Evolutionary conservation across 2,329 filamentous ascomycete species (phyloP), one percentile per base, ranked within the genome.

Genomic region (Colletotrichum falcatum): DNA sequence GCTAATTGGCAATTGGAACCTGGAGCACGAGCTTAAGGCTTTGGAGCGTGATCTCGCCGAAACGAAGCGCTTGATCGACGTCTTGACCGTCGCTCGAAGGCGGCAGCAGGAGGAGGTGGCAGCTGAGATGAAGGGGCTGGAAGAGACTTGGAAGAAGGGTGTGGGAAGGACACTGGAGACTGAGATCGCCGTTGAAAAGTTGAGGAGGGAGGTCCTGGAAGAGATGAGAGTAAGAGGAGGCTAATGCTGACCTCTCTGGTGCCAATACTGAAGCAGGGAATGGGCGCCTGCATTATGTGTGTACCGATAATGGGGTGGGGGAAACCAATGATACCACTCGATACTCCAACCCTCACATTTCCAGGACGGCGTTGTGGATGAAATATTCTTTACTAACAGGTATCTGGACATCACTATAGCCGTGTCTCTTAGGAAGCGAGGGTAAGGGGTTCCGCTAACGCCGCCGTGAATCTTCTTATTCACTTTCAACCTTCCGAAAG

Each of bases 101-200:
- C 81, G 85, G 30, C 85, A 86, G 55, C 95, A 98, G 82, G 90
- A 91, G 70, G 89, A 86, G 48, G 91, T 90, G 2, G 88, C 85
- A 56, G 92, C 87, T 6, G 95, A 98, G 85, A 83, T 98, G 77
- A 84, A 83, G 68, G 87, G 88, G 5, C 80, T 97, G 44, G 93
- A 97, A 76, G 90, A 93, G 71, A 88, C 87, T 3, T 98, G 95
- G 95, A 90, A 88, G 81, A 87, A 85, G 60, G 93, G 93, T 30
- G 89, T 98, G 1, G 92, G 92, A 3, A 87, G 90, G 70, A 91
- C 96, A 56, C 83, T 98, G 48, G 94, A 98, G 87, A 93, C 93
- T 0, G 94, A 98, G 84, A 86, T 95, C 64, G 96, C 94, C 0
- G 91, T 91, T 12, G 93, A 97, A 81, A 87, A 85, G 59, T 76